Base-by-base conservation (phyloP, 2,329 filamentous ascomycete species). In the Metarhizium humberi region DNA sequence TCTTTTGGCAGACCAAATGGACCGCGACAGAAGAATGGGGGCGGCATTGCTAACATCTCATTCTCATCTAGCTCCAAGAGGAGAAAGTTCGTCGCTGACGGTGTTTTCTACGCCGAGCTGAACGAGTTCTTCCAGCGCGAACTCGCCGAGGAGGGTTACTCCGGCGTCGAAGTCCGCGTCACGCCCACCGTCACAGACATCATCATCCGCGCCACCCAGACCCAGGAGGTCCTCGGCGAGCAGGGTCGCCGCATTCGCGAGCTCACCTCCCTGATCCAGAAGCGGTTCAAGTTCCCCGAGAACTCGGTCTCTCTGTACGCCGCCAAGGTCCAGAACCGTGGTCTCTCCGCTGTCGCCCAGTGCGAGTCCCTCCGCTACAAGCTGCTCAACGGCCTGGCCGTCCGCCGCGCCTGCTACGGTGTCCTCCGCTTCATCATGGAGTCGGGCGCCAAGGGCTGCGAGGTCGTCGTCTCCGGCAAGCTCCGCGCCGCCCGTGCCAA, bases 101-200 rank as follows among this genome's bases (percentile, higher is more conserved):
- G 94, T 87, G 94, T 99, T 73, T 99, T 99, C 90, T 99, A 96
- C 80, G 94, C 94, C 83, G 94, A 99, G 82, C 83, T 99, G 79
- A 99, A 99, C 88, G 94, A 99, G 84, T 99, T 99, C 88, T 99
- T 99, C 90, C 94, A 97, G 86, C 92, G 94, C 78, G 94, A 99
- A 82, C 85, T 99, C 75, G 94, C 94, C 75, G 94, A 99, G 87
- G 95, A 99, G 83, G 94, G 94, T 71, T 99, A 99, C 87, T 99
- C 94, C 57, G 94, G 94, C 76, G 94, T 99, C 77, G 95, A 99
- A 84, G 94, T 99, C 81, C 90, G 95, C 84, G 94, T 99, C 70
- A 99, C 94, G 69, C 94, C 94, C 68, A 99, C 94, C 77, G 94
- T 99, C 75, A 99, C 94, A 83, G 94, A 97, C 81, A 97, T 97